Conservation (phyloP, 1,284 basidiomycete genomes). For the Mycena sp. region DNA sequence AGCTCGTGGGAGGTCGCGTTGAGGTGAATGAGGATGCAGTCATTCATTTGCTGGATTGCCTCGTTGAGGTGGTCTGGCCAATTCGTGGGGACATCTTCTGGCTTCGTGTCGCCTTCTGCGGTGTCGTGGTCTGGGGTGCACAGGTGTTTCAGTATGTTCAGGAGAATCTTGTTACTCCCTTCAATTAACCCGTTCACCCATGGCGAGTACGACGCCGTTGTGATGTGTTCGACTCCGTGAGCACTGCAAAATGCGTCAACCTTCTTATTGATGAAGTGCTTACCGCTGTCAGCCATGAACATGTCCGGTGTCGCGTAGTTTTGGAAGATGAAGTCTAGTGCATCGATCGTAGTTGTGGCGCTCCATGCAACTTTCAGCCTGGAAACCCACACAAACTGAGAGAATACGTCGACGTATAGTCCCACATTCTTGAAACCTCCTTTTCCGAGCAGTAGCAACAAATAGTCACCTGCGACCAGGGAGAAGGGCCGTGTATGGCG, state of each 20-base stretch:
- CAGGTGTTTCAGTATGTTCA: slow-evolving; percentile 34
- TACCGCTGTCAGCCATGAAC: slow-evolving; percentile 50
- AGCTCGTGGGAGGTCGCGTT: slow-evolving; percentile 12
- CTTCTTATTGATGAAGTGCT: slow-evolving; percentile 48
- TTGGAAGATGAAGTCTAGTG: slow-evolving; percentile 33
- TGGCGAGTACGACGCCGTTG: slow-evolving; percentile 47
- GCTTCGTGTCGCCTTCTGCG: slow-evolving; percentile 34
- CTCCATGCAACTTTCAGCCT: slow-evolving; percentile 6
- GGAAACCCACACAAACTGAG: slow-evolving; percentile 15
- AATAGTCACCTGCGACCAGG: slow-evolving; percentile 45
- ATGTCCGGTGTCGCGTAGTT: slow-evolving; percentile 41
- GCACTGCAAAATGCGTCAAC: slow-evolving; percentile 40
- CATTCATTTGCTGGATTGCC: slow-evolving; percentile 30
- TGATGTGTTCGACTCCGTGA: slow-evolving; percentile 32
- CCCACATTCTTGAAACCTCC: slow-evolving; percentile 36
- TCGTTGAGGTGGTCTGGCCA: slow-evolving; percentile 46
- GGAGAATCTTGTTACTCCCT: background rate
- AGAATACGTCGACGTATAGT: slow-evolving; percentile 18
- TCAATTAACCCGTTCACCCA: slow-evolving; percentile 34
- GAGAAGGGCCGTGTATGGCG: slow-evolving; percentile 45
- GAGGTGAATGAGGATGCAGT: slow-evolving; percentile 10
- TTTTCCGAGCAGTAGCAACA: slow-evolving; percentile 44
- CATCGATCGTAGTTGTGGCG: slow-evolving; percentile 34
- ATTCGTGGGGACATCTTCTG: slow-evolving; percentile 30
- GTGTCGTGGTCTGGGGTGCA: slow-evolving; percentile 41